These are phyloP conservation scores for Lachnellula cervina DNA, from an alignment of 2,329 filamentous ascomycete species.

Conservation along the genomic window DNA sequence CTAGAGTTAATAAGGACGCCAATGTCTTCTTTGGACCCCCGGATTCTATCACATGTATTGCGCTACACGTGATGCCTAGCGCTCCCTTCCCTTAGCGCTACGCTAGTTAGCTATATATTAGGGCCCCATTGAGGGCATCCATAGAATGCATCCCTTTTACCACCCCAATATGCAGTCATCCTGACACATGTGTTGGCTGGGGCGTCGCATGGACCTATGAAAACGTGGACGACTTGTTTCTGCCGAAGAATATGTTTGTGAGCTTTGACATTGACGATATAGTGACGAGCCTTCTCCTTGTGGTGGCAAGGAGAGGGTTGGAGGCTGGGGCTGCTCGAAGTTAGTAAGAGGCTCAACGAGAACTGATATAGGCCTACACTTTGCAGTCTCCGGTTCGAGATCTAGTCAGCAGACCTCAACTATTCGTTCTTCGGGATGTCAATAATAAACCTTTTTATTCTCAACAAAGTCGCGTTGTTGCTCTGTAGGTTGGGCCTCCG, in stretches of 20 bases:
- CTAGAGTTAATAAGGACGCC: too few species aligned
- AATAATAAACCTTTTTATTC: constrained; percentile 1
- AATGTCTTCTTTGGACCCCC: too few species aligned
- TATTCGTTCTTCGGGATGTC: neutral
- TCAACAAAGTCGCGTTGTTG: neutral
- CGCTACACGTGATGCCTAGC: too few species aligned
- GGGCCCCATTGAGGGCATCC: too few species aligned
- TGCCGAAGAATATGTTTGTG: constrained; percentile 32
- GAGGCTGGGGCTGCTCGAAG: neutral
- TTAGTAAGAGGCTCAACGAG: neutral
- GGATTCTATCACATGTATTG: too few species aligned
- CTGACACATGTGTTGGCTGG: constrained; percentile 29
- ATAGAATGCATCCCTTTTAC: too few species aligned
- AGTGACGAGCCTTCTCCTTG: constrained; percentile 13
- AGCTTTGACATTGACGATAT: constrained; percentile 22
- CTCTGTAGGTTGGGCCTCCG: neutral
- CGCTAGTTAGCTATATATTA: too few species aligned
- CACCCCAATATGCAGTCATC: too few species aligned
- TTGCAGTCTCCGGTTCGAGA: constrained; percentile 22
- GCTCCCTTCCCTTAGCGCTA: too few species aligned
- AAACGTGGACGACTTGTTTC: constrained; percentile 34
- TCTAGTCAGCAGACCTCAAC: constrained; percentile 11
- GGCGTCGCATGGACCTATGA: constrained; percentile 32
- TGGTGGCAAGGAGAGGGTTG: neutral
- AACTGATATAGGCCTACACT: constrained; percentile 7